Evolutionary conservation across 441 rosid genomes (phyloP), one percentile per base, ranked within the genome.

Genomic region (Corymbia citriodora): DNA sequence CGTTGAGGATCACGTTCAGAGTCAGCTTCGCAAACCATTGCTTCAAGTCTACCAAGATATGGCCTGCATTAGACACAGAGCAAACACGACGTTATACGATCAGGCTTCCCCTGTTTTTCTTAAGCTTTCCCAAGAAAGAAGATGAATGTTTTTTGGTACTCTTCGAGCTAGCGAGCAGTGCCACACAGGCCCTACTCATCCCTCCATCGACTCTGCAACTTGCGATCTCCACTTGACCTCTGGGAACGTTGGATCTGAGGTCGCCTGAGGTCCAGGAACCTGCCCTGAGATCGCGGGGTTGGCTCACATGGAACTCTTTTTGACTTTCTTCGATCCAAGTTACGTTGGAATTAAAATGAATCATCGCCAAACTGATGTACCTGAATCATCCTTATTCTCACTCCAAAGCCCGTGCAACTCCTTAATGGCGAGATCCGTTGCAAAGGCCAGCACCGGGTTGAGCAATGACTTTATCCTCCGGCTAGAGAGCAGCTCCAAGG

Each of bases 401-500:
- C 52, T 15, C 94, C 95, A 94, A 3, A 61, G 9, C 13, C 81
- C n/a, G 86, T 93, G 89, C 13, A 92, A 1, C 50, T 88, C 94
- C 87, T 90, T 90, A 8, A 90, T n/a, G 2, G 83, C 83, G 50
- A 10, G 15, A 74, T 74, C 50, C 29, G 49, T 36, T 29, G 16
- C 83, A 10, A 92, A 90, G 21, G 49, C 50, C n/a, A 50, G 88
- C 1, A 93, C 87, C 87, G 91, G 83, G 83, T 74, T 91, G 40
- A 94, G 87, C 55, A 54, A 36, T 5, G 29, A 74, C 31, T 92
- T 90, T 9, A 94, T 90, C 25, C 91, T 92, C 88, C 89, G 91
- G 89, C 86, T 91, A 1, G 96, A 95, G 90, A 95, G 97, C 13
- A 95, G 92, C 90, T 95, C 92, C 3, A 89, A 57, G 1, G 91